phyloP scores from a whole-genome alignment of 2,329 filamentous ascomycete genomes.

The Cordyceps javanica region DNA sequence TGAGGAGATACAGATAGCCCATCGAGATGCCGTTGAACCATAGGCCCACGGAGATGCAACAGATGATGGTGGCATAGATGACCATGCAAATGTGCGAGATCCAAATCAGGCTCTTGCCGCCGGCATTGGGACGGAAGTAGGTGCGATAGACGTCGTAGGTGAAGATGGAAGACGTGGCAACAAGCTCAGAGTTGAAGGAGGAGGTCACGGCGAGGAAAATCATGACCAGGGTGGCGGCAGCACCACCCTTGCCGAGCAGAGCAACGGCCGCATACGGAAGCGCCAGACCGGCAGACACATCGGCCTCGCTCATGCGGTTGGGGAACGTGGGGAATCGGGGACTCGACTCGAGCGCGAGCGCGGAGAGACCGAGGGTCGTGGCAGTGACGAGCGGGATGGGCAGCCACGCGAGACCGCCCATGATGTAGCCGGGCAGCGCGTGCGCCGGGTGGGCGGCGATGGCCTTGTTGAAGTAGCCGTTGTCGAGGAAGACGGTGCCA shows the following conservation, averaged over 20 bases:
- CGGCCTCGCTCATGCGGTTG: constrained; percentile 62
- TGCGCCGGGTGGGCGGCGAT: constrained; percentile 82
- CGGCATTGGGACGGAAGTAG: constrained; percentile 74
- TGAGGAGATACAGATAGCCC: constrained; percentile 84
- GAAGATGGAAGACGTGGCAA: constrained; percentile 79
- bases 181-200: constrained; percentile 75
- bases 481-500: constrained; percentile 78
- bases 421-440: constrained; percentile 81
- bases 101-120: constrained; percentile 70
- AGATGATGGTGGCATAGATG: constrained; percentile 68
- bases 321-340: constrained; percentile 68
- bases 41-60: constrained; percentile 69
- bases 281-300: constrained; percentile 78
- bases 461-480: constrained; percentile 89
- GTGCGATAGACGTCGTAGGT: constrained; percentile 87
- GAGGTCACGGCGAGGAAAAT: constrained; percentile 89
- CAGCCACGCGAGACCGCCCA: constrained; percentile 85
- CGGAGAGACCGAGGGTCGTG: constrained; percentile 80
- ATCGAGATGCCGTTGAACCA: constrained; percentile 72
- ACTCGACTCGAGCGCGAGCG: constrained; percentile 70
- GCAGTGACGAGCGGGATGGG: constrained; percentile 87
- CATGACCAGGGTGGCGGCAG: constrained; percentile 69
- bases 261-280: constrained; percentile 81
- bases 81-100: constrained; percentile 70
- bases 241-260: constrained; percentile 74